Base-by-base conservation (phyloP, 2,329 filamentous ascomycete species). In the Xylariomycetidae sp. region DNA sequence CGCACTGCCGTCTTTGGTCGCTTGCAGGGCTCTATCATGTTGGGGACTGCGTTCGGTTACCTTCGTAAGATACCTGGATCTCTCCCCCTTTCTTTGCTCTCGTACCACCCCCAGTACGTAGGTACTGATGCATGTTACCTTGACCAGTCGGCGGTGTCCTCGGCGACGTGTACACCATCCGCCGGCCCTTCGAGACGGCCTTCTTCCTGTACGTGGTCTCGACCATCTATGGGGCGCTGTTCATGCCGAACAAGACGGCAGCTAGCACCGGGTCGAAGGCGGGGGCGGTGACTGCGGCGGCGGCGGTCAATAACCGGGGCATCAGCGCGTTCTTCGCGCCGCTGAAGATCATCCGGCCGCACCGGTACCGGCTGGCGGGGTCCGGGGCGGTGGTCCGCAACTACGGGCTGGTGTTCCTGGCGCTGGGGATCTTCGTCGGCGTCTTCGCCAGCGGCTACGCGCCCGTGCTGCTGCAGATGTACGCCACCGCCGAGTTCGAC, bases 391-490 rank as follows among this genome's bases (percentile, higher is more conserved):
- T 69, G 5, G 61, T 57, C 30, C 74, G 58, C 13, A 75, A 83
- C 41, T 75, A 75, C 16, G 79, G 81, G 2, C 67, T 82, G 0
- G 56, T 81, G 3, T 70, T 83, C 2, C 67, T 85, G 3, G 80
- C 76, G 14, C 58, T 66, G 1, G 81, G 81, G 2, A 77, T 82
- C 2, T 85, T 83, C 38, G 57, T 82, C 0, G 79, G 75, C 0
- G 78, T 85, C 0, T 64, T 84, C 2, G 79, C 81, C 0, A 84
- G 81, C 0, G 79, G 77, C 2, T 85, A 82, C 35, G 78, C 80
- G 0, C 74, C 77, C 0, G 64, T 74, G 0, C 58, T 85, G 0
- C 66, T 77, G 19, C 74, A 77, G 40, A 67, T 77, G 63, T 77
- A 76, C 35, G 70, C 71, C 3, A 76, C 73, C 0, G 66, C 72